Evolutionary conservation across 495 filamentous ascomycete species (phyloP).

Genomic region (Talaromyces thailandensis): DNA sequence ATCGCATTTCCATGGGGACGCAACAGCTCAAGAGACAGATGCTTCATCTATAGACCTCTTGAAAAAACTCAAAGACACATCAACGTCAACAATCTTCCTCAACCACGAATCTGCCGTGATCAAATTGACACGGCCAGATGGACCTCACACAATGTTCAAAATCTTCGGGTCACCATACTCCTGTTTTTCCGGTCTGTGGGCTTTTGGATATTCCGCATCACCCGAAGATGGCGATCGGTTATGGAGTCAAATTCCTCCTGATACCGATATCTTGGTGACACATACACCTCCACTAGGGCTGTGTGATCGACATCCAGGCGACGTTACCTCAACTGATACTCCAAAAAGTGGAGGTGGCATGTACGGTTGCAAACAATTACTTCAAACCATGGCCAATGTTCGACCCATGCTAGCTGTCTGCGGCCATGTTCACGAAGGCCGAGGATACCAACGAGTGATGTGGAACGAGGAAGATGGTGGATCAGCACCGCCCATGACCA

Average conservation of each 20-base stretch:
- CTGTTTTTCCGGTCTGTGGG: slow-evolving; percentile 56
- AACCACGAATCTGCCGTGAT: slow-evolving; percentile 52
- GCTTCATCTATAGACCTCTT: slow-evolving; percentile 48
- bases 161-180: slow-evolving; percentile 72
- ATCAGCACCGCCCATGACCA: neutral
- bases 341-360: slow-evolving; percentile 12
- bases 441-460: slow-evolving; percentile 35
- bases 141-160: slow-evolving; percentile 58
- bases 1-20: slow-evolving; percentile 48
- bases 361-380: slow-evolving; percentile 34
- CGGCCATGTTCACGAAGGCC: slow-evolving; percentile 42
- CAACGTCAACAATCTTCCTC: slow-evolving; percentile 38
- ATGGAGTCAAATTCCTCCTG: slow-evolving; percentile 37
- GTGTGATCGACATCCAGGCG: slow-evolving; percentile 21
- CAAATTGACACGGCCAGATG: slow-evolving; percentile 43
- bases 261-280: slow-evolving; percentile 38
- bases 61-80: slow-evolving; percentile 38
- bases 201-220: slow-evolving; percentile 50
- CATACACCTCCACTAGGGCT: slow-evolving; percentile 40
- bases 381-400: slow-evolving; percentile 25
- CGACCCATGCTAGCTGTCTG: slow-evolving; percentile 37
- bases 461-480: slow-evolving; percentile 18
- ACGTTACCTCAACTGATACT: neutral
- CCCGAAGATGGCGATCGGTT: slow-evolving; percentile 35
- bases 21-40: slow-evolving; percentile 30